Conservation (phyloP, 2,329 filamentous ascomycete species). For the Neonectria ditissima region DNA sequence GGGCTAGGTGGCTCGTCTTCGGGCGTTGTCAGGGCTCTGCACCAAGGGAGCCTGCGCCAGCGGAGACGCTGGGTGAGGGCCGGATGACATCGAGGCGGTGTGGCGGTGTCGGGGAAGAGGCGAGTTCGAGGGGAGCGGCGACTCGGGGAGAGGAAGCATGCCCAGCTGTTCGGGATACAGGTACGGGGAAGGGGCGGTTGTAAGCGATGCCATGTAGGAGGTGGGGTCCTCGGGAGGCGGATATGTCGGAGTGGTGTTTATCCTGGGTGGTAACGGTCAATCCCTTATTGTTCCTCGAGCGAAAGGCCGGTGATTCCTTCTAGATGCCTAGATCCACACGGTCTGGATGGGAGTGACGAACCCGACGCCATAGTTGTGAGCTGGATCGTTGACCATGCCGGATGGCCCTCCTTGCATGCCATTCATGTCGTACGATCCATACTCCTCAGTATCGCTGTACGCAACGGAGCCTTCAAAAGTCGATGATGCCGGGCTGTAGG, state of each 20-base stretch:
- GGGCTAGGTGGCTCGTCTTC: slow-evolving; percentile 49
- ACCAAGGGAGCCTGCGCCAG: slow-evolving; percentile 49
- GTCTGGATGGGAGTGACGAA: slow-evolving; percentile 73
- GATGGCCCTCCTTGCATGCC: slow-evolving; percentile 58
- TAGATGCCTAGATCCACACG: slow-evolving; percentile 68
- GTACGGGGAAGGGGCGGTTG: slow-evolving; percentile 59
- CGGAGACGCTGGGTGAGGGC: slow-evolving; percentile 51
- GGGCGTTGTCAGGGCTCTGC: slow-evolving; percentile 48
- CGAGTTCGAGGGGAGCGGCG: slow-evolving; percentile 53
- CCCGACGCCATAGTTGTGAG: slow-evolving; percentile 61
- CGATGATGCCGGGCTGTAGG: slow-evolving; percentile 73
- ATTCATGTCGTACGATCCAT: slow-evolving; percentile 61
- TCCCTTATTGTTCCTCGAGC: slow-evolving; percentile 58
- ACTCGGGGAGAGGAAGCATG: slow-evolving; percentile 61
- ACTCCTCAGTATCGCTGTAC: slow-evolving; percentile 73
- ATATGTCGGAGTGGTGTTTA: slow-evolving; percentile 58
- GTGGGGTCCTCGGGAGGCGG: slow-evolving; percentile 58
- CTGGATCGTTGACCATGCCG: slow-evolving; percentile 58
- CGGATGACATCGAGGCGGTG: slow-evolving; percentile 51
- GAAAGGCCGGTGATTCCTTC: slow-evolving; percentile 55
- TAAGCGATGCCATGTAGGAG: slow-evolving; percentile 51
- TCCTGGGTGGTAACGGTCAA: slow-evolving; percentile 68
- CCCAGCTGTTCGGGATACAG: slow-evolving; percentile 56
- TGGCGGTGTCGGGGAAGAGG: slow-evolving; percentile 55
- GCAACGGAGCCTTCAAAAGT: slow-evolving; percentile 71